Base-by-base conservation (phyloP, 2,329 filamentous ascomycete species). In the Colletotrichum sp. region DNA sequence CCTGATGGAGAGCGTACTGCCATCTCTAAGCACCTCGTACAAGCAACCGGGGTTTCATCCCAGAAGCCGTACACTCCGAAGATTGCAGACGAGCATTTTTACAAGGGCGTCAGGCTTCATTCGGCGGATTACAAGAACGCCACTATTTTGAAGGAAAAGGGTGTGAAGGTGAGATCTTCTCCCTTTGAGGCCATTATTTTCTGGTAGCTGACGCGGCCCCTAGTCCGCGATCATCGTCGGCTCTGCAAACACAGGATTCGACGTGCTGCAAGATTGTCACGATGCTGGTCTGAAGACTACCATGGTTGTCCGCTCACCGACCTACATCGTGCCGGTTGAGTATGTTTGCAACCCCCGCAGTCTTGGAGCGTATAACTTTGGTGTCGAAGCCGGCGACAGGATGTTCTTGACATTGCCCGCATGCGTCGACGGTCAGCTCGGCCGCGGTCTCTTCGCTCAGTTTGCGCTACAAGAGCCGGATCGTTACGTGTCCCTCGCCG, bases 161-260 rank as follows among this genome's bases (percentile, higher is more conserved):
- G 62, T 16, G n/a, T 57, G 16, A 57, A 66, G 44, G 69, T 71
- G 6, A 64, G 60, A 5, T 8, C 5, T 16, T 9, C 1, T 8
- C 4, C 9, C 2, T 8, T 8, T 16, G 2, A 30, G 7, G 8
- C 16, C 12, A 8, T 10, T 36, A 1, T 7, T n/a, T 8, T 62
- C n/a, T 8, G 12, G 13, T 62, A 8, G 18, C 28, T 62, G 28
- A 62, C 6, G 8, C n/a, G 16, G 13, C 24, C 36, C 5, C 8
- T 24, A 78, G 81, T 80, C 82, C 3, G 83, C 82, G 15, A 64
- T 83, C 12, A 79, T 86, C 15, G 79, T 85, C 49, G 86, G 85
- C 32, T 84, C 85, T 8, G 84, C 84, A 24, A 87, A 87, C 75
- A 85, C 84, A 2, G 85, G 83, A 7, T 87, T 88, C 66, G 85